Evolutionary conservation across 306 rosid genomes (phyloP), one percentile per base, ranked within the genome.

Genomic region (Cyamopsis tetragonoloba): DNA sequence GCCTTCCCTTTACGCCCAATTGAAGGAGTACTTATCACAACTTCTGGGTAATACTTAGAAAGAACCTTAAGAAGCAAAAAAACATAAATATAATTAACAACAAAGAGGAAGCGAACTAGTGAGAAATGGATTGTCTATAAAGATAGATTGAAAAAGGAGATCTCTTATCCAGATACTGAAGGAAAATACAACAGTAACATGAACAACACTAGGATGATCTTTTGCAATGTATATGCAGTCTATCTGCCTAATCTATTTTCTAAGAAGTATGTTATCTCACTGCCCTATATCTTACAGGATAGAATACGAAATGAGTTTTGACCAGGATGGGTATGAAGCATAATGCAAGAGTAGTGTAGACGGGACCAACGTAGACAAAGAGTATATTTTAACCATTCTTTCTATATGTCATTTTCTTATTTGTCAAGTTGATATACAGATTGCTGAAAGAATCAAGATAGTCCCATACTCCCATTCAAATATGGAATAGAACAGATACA

Each of bases 1-100:
- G 97, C 89, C 86, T 93, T 93, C 77, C 98, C 96, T 76, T 88
- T 95, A 42, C 95, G 97, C 49, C 98, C 96, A 81, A 93, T 82
- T 50, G 96, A 89, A 57, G 88, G 96, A 75, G 77, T 79, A 37
- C 71, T 74, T 64, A 20, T 71, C 34, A 66, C 37, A 68, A 89
- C 77, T 68, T 93, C 86, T 0, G 96, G 97, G 77, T 86, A 83
- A 74, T 88, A 80, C 58, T 75, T 72, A 34, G 68, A 81, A 62
- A 93, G 93, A 84, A 89, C 85, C 98, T 92, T 70, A 71, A 51
- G 71, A 55, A 71, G 34, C 66, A 71, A 60, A 7, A 54, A 41
- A 3, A 14, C 37, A 38, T 10, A 34, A 14, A 20, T 14, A 65
- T 49, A 28, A 73, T 54, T 64, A 54, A 53, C 37, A 76, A 18